Evolutionary conservation across 768 basidiomycete species (phyloP), one percentile per base, ranked within the genome.

Genomic region (Pulveroboletus sp.): DNA sequence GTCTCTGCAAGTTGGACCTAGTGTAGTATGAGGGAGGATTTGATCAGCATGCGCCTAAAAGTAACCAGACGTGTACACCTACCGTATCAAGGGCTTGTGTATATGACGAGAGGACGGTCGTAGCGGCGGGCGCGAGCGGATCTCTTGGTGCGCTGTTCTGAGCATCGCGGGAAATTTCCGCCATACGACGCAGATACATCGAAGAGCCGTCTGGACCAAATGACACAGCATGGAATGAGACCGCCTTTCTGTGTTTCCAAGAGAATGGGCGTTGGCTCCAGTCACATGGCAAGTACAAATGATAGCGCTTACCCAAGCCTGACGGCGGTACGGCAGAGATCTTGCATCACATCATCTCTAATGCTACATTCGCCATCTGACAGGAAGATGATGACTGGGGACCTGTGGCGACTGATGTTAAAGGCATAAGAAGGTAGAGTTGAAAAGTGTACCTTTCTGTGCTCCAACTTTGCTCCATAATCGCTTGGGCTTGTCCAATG

Each of bases 151-250:
- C 73, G 31, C 57, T 66, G 31, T 67, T 74, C 51, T 81, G 75
- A 3, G 74, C 69, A 39, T 77, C 73, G 6, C 55, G 58, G 0
- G 82, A 80, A 17, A 82, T 71, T 5, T 73, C 60, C 1, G 73
- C 71, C 82, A 84, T 84, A 16, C 73, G 66, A 21, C 69, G 69
- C 20, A 84, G 63, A 36, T 55, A 51, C 5, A 8, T 36, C 36
- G 52, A 57, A 8, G 36, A 57, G 27, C 10, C 32, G 13, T 65
- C 55, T 1, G 65, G 64, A 5, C 79, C 82, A 35, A 84, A 84
- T 0, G 77, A 73, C n/a, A 84, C 76, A 0, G 81, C 60, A 38
- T 84, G 82, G 56, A 84, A 78, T 0, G 81, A 80, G 1, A 81
- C 64, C 1, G 80, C 64, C 64, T 78, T 78, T 12, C 82, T 83